Percentiles rank a stretch among this genome's conserved stretches.
Evolutionary conservation across 768 basidiomycete species (phyloP).

Genomic region (button mushroom (Agaricus bisporus)): DNA sequence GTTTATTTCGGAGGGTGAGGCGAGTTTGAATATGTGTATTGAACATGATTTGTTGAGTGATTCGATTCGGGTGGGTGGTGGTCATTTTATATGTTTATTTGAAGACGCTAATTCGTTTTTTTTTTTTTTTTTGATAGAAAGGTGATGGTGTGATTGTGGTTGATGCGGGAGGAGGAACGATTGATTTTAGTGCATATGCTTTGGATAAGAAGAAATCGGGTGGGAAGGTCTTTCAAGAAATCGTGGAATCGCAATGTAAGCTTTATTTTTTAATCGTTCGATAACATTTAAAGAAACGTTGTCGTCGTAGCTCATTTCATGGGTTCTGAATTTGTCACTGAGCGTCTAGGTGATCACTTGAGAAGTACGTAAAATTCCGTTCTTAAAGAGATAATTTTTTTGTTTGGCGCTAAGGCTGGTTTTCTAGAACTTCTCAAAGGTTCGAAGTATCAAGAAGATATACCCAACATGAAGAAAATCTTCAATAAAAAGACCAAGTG

Average conservation of each 20-base stretch:
- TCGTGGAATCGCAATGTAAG: slow-evolving; percentile 16
- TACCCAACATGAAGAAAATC: slow-evolving; percentile 26
- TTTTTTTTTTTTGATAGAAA: slow-evolving; percentile 16
- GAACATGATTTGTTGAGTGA: slow-evolving; percentile 29
- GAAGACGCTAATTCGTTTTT: neutral
- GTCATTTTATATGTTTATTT: neutral
- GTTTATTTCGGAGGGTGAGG: slow-evolving; percentile 59
- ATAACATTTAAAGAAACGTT: neutral
- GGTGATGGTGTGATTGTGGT: slow-evolving; percentile 32
- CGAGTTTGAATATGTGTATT: slow-evolving; percentile 50
- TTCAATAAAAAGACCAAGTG: slow-evolving; percentile 41
- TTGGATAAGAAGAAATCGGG: slow-evolving; percentile 10
- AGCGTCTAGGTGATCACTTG: slow-evolving; percentile 27
- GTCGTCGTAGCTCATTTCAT: slow-evolving; percentile 27
- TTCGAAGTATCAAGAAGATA: slow-evolving; percentile 30
- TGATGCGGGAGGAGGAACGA: slow-evolving; percentile 39
- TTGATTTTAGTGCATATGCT: slow-evolving; percentile 36
- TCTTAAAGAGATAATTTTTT: too few species aligned
- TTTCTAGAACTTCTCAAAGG: slow-evolving; percentile 26
- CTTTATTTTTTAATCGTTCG: too few species aligned
- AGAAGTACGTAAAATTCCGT: too few species aligned
- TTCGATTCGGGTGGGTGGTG: slow-evolving; percentile 12
- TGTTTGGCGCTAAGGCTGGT: too few species aligned
- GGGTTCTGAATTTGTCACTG: slow-evolving; percentile 39
- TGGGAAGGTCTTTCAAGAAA: slow-evolving; percentile 26